Evolutionary conservation across 306 rosid species (phyloP).

Genomic region (Trifolium repens): DNA sequence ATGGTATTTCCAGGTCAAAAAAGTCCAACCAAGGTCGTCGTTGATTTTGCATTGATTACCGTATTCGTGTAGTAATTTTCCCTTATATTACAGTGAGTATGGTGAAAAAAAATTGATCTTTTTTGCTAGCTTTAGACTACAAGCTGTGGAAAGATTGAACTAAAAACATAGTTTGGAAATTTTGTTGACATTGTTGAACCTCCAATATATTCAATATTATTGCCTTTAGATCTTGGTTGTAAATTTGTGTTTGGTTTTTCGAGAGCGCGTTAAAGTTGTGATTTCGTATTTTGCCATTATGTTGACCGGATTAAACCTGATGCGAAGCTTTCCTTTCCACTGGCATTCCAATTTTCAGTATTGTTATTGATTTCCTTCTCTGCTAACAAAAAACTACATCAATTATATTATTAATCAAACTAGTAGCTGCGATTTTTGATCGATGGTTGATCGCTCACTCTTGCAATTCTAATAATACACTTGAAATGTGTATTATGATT

Average conservation of each 20-base stretch:
- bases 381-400: too few species aligned
- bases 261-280: background rate
- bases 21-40: slow-evolving; percentile 65
- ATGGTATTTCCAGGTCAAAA: slow-evolving; percentile 44
- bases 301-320: too few species aligned
- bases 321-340: too few species aligned
- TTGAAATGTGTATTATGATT: too few species aligned
- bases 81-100: slow-evolving; percentile 35
- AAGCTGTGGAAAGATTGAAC: background rate
- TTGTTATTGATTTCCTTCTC: too few species aligned
- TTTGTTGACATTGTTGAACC: background rate
- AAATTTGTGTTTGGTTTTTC: background rate
- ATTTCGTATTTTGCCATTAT: background rate
- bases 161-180: slow-evolving; percentile 3
- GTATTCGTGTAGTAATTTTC: slow-evolving; percentile 19
- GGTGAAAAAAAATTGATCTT: slow-evolving; percentile 4
- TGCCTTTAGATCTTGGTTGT: background rate
- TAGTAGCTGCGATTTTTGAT: too few species aligned
- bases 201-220: background rate
- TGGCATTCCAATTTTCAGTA: too few species aligned
- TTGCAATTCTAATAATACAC: too few species aligned
- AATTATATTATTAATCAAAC: too few species aligned
- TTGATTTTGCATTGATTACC: slow-evolving; percentile 26
- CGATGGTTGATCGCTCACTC: too few species aligned
- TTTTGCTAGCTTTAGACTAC: slow-evolving; percentile 11